phyloP scores from a whole-genome alignment of 2,329 filamentous ascomycete species.

The Sclerotinia sclerotiorum region DNA sequence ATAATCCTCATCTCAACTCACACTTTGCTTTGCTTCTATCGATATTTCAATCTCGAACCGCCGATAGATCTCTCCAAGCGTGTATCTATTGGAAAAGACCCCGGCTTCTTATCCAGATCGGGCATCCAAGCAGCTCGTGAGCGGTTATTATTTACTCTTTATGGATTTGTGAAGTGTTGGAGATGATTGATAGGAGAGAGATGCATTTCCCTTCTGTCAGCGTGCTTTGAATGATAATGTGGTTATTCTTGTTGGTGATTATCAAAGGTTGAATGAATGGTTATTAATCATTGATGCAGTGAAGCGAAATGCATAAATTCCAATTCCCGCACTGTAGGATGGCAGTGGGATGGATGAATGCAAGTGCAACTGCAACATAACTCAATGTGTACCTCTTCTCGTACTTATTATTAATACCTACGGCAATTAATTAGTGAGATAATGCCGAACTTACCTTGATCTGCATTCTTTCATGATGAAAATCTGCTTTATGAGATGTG shows the following conservation, averaged over 20 bases:
- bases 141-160: constrained; percentile 9
- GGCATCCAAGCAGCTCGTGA: neutral
- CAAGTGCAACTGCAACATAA: neutral
- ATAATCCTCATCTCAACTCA: neutral
- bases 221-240: neutral
- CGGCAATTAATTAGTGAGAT: neutral
- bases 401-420: neutral
- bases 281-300: neutral
- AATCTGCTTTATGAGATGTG: too few relatives aligned
- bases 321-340: neutral
- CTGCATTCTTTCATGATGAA: too few relatives aligned
- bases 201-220: too few relatives aligned
- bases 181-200: neutral
- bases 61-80: too few relatives aligned
- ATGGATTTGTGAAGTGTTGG: neutral
- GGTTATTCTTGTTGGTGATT: neutral
- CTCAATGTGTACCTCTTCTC: neutral
- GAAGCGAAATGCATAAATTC: neutral
- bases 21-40: neutral
- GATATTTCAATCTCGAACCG: neutral
- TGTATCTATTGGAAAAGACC: neutral
- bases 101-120: neutral
- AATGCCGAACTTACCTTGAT: too few relatives aligned
- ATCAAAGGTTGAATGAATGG: neutral
- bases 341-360: neutral